Evolutionary conservation across 768 basidiomycete genomes (phyloP).

Genomic region (Mycena galopus): DNA sequence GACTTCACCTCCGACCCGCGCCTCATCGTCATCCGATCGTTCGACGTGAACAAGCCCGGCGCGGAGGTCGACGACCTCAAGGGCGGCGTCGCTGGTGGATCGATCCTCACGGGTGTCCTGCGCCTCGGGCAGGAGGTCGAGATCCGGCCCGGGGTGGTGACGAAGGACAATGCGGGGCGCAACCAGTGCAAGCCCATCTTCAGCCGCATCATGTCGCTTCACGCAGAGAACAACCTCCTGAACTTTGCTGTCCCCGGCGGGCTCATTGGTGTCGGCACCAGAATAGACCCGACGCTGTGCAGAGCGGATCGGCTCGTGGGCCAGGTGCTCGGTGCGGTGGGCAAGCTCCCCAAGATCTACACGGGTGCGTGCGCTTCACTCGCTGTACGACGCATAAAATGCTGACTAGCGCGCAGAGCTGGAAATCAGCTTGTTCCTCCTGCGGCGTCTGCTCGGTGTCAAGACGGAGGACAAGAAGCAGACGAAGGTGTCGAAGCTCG

Average conservation of each 20-base stretch:
- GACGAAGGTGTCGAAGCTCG: constrained; percentile 93
- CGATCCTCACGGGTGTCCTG: constrained; percentile 93
- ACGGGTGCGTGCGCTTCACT: constrained; percentile 64
- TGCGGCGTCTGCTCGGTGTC: constrained; percentile 96
- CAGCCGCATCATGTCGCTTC: constrained; percentile 89
- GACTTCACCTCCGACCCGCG: constrained; percentile 93
- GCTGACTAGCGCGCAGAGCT: constrained; percentile 65
- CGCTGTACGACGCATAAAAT: background rate
- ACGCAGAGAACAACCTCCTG: constrained; percentile 95
- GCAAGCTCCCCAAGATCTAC: constrained; percentile 94
- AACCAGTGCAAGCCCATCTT: constrained; percentile 96
- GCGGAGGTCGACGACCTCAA: constrained; percentile 97
- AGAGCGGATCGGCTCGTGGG: constrained; percentile 97
- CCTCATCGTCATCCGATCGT: constrained; percentile 98
- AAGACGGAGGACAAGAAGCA: constrained; percentile 99
- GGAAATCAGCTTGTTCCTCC: constrained; percentile 93
- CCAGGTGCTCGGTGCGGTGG: constrained; percentile 95
- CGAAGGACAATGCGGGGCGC: constrained; percentile 91
- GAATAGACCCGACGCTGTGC: constrained; percentile 96
- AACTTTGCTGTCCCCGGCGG: constrained; percentile 98
- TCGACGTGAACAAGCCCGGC: constrained; percentile 99
- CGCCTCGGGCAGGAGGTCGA: constrained; percentile 94
- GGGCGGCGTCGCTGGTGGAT: constrained; percentile 98
- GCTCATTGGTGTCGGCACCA: constrained; percentile 97
- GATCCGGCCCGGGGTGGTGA: constrained; percentile 97